Evolutionary conservation across 1,139 yeast genomes (phyloP).

Genomic region (Sugiyamaella grinbergsii): DNA sequence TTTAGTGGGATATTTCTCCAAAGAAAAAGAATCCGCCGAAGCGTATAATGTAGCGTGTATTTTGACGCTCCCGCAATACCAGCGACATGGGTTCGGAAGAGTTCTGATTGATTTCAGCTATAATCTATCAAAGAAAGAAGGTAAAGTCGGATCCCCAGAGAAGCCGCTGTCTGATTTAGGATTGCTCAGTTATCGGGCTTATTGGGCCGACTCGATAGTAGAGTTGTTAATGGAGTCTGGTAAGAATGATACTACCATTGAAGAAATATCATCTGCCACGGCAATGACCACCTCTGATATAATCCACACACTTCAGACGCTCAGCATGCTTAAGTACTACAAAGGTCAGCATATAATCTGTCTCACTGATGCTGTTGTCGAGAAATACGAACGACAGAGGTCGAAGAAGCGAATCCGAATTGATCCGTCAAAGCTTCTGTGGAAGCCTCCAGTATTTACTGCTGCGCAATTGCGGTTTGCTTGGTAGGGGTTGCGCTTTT

Average conservation of each 20-base stretch:
- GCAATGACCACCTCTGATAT: slow-evolving; percentile 98
- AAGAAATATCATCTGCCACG: slow-evolving; percentile 81
- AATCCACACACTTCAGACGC: slow-evolving; percentile 85
- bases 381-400: slow-evolving; percentile 71
- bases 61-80: slow-evolving; percentile 92
- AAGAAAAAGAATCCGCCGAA: slow-evolving; percentile 94
- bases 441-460: slow-evolving; percentile 97
- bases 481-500: slow-evolving; percentile 57
- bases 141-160: slow-evolving; percentile 94
- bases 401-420: slow-evolving; percentile 76
- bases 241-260: slow-evolving; percentile 77
- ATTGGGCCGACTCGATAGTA: slow-evolving; percentile 90
- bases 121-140: slow-evolving; percentile 82
- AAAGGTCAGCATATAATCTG: slow-evolving; percentile 96
- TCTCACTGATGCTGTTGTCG: slow-evolving; percentile 78
- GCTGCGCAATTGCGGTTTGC: slow-evolving; percentile 96
- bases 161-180: slow-evolving; percentile 96
- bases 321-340: slow-evolving; percentile 86
- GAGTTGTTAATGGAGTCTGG: slow-evolving; percentile 67
- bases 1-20: slow-evolving; percentile 92
- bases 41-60: slow-evolving; percentile 98
- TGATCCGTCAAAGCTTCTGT: slow-evolving; percentile 68
- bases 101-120: slow-evolving; percentile 90
- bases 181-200: slow-evolving; percentile 87
- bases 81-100: slow-evolving; percentile 91